phyloP scores from a whole-genome alignment of 73 alveolate species.

The Blepharisma stoltei region DNA sequence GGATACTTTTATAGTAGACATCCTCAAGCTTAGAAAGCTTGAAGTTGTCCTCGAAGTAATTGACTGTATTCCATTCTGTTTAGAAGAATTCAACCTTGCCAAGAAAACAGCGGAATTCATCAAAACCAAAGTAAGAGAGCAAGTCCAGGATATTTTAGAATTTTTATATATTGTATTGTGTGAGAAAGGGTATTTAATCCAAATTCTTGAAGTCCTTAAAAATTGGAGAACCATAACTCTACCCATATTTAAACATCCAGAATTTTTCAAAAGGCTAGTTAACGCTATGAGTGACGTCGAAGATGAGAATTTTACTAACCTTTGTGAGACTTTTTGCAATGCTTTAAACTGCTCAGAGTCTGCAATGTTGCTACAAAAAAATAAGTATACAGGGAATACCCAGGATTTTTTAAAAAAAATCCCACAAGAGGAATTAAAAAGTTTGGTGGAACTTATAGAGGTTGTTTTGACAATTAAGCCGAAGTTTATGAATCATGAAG shows the following conservation, averaged over 20 bases:
- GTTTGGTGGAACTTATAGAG: not conserved
- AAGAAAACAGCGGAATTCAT: constrained; percentile 8
- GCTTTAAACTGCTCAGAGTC: not conserved
- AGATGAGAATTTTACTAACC: not conserved
- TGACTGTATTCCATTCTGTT: constrained; percentile 22
- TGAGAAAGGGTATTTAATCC: constrained; percentile 7
- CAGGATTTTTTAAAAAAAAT: not conserved
- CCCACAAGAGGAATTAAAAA: constrained; percentile 2
- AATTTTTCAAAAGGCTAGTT: not conserved
- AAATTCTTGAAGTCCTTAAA: not conserved
- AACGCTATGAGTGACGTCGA: not conserved
- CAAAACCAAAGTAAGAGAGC: constrained; percentile 15
- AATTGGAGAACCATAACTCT: not conserved
- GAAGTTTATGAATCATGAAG: not conserved
- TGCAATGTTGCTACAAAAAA: not conserved
- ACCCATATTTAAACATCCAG: not conserved
- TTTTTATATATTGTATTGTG: not conserved
- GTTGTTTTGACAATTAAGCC: not conserved
- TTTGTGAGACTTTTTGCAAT: not conserved
- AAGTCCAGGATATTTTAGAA: not conserved
- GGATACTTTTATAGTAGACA: constrained; percentile 8
- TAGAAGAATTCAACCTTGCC: constrained; percentile 5
- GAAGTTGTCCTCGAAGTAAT: constrained; percentile 11
- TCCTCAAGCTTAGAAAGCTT: not conserved
- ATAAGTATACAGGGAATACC: not conserved